phyloP scores from a whole-genome alignment of 2,329 filamentous ascomycete species.

The Hypoxylon sp. region DNA sequence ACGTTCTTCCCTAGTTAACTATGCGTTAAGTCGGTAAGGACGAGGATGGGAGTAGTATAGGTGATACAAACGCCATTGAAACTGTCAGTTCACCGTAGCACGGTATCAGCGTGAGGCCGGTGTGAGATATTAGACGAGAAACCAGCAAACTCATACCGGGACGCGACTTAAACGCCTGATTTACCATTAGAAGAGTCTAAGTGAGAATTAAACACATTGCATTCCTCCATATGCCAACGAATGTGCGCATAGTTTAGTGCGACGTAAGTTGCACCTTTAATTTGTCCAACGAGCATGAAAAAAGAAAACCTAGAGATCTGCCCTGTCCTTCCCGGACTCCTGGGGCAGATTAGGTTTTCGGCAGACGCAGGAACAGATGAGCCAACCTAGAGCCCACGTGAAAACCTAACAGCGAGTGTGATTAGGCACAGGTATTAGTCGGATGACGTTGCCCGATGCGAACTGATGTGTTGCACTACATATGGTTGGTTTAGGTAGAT shows the following conservation, averaged over 20 bases:
- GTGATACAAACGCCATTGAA: conserved; percentile 12
- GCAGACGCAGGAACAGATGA: conserved; percentile 41
- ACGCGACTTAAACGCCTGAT: not conserved
- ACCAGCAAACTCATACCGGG: not conserved
- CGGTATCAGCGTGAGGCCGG: not conserved
- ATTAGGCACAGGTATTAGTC: conserved; percentile 20
- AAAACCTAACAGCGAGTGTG: conserved; percentile 29
- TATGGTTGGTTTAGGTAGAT: conserved; percentile 7
- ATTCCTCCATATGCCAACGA: not conserved
- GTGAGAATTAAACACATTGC: not conserved
- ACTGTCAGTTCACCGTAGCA: conserved; percentile 1
- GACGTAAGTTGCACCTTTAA: not conserved
- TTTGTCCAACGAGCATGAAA: not conserved
- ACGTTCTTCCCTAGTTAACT: not conserved
- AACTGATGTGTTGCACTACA: conserved; percentile 25
- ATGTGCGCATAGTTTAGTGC: not conserved
- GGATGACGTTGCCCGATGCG: conserved; percentile 28
- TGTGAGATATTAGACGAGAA: not conserved
- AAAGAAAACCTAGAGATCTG: not conserved
- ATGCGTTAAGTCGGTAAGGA: not conserved
- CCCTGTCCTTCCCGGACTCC: conserved; percentile 22
- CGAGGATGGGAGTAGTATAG: not conserved
- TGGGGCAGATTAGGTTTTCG: conserved; percentile 35
- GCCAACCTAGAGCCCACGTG: conserved; percentile 37
- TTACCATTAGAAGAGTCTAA: not conserved